phyloP scores from a whole-genome alignment of 2,329 filamentous ascomycete genomes.

The Talaromyces sp. region DNA sequence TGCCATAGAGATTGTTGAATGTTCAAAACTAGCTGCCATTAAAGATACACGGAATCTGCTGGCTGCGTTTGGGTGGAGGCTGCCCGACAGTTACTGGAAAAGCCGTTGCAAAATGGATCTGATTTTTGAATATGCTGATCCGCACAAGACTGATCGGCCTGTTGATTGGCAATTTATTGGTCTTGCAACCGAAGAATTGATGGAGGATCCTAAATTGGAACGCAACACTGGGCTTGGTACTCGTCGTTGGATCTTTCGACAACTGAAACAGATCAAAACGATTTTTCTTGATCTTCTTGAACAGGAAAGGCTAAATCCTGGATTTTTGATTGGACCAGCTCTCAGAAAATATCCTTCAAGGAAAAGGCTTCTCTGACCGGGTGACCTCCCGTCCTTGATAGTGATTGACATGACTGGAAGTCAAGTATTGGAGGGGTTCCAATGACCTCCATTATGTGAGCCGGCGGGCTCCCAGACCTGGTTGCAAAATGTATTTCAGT shows the following conservation, averaged over 20 bases:
- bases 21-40: slow-evolving; percentile 2
- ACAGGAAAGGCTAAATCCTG: slow-evolving; percentile 1
- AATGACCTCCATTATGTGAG: neutral
- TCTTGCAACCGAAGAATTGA: slow-evolving; percentile 15
- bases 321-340: neutral
- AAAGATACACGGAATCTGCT: slow-evolving; percentile 18
- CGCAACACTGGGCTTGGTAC: slow-evolving; percentile 14
- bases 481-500: neutral
- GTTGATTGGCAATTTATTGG: slow-evolving; percentile 19
- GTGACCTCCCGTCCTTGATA: neutral
- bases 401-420: neutral
- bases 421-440: neutral
- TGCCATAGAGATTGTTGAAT: slow-evolving; percentile 14
- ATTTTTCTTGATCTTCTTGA: slow-evolving; percentile 14
- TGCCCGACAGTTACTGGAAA: slow-evolving; percentile 19
- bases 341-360: slow-evolving; percentile 1
- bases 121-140: slow-evolving; percentile 20
- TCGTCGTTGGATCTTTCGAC: slow-evolving; percentile 14
- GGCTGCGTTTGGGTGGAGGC: slow-evolving; percentile 17
- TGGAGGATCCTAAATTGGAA: slow-evolving; percentile 11
- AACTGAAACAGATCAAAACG: slow-evolving; percentile 3
- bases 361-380: neutral
- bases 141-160: neutral
- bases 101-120: slow-evolving; percentile 16
- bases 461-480: neutral